Evolutionary conservation across 306 rosid species (phyloP).

Genomic region (Sicyos edulis): DNA sequence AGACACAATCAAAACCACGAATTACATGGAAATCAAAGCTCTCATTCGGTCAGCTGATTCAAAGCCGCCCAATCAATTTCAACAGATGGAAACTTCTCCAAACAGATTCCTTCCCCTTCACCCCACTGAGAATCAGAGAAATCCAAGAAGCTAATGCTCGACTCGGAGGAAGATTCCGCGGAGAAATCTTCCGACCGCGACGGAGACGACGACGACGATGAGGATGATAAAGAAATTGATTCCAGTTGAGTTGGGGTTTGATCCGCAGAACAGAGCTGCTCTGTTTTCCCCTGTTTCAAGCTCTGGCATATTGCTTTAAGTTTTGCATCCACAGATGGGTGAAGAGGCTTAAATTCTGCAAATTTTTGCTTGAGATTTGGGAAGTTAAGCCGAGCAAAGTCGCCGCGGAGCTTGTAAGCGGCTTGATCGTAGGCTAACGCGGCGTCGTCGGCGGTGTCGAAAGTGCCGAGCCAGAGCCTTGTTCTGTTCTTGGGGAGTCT

Average conservation of each 20-base stretch:
- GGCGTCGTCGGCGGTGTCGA: conserved; percentile 82
- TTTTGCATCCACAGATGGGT: conserved; percentile 68
- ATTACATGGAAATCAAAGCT: conserved; percentile 5
- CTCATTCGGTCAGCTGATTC: background rate
- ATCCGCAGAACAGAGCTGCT: conserved; percentile 25
- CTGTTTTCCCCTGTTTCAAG: conserved; percentile 43
- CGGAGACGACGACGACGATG: conserved; percentile 31
- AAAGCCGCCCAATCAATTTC: conserved; percentile 87
- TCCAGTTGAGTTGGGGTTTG: conserved; percentile 18
- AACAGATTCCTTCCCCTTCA: conserved; percentile 31
- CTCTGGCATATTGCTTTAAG: conserved; percentile 70
- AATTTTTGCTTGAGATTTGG: conserved; percentile 56
- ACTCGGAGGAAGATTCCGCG: conserved; percentile 54
- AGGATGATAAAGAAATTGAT: background rate
- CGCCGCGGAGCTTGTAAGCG: conserved; percentile 82
- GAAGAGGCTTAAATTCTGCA: conserved; percentile 62
- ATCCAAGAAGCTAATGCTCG: conserved; percentile 45
- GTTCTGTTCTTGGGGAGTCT: conserved; percentile 86
- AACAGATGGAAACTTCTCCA: conserved; percentile 77
- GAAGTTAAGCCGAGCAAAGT: conserved; percentile 71
- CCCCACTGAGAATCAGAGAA: conserved; percentile 49
- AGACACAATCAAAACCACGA: background rate
- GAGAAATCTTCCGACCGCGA: conserved; percentile 35
- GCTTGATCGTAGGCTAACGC: conserved; percentile 88
- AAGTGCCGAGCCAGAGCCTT: conserved; percentile 96